phyloP scores from a whole-genome alignment of 2,329 filamentous ascomycete genomes.

The Epichloe glyceriae region DNA sequence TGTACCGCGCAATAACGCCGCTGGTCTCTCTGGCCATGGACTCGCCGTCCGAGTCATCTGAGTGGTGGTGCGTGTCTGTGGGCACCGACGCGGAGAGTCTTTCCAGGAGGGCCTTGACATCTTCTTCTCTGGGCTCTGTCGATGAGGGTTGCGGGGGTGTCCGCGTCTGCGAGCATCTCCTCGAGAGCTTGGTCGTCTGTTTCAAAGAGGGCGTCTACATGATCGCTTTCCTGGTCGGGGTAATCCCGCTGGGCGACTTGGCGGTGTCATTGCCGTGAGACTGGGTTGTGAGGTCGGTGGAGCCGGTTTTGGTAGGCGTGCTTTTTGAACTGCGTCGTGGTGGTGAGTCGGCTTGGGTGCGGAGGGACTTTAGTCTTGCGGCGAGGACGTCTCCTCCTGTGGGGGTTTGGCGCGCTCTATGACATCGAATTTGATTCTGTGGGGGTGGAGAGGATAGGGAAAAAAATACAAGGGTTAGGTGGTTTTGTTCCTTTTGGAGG shows the following conservation, averaged over 20 bases:
- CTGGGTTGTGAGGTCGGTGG: neutral
- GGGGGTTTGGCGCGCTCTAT: conserved; percentile 29
- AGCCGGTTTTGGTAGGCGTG: neutral
- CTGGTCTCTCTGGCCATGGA: conserved; percentile 31
- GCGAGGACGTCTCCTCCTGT: conserved; percentile 39
- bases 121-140: conserved; percentile 16
- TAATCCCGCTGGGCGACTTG: neutral
- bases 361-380: conserved; percentile 37
- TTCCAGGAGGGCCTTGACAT: conserved; percentile 25
- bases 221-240: conserved; percentile 14
- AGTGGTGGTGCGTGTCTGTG: conserved; percentile 12
- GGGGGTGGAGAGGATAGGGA: neutral
- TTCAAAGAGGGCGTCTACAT: conserved; percentile 26
- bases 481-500: neutral
- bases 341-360: conserved; percentile 23
- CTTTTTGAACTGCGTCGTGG: conserved; percentile 5
- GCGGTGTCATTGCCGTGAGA: neutral
- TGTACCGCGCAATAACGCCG: conserved; percentile 30
- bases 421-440: conserved; percentile 20
- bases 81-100: conserved; percentile 22
- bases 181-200: conserved; percentile 40
- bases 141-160: conserved; percentile 6
- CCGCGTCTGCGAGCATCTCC: conserved; percentile 34
- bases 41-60: conserved; percentile 38
- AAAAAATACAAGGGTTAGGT: neutral